Percentiles rank a stretch among this genome's conserved stretches.
Conservation (phyloP, 306 rosid genomes). For the Inga oerstediana region DNA sequence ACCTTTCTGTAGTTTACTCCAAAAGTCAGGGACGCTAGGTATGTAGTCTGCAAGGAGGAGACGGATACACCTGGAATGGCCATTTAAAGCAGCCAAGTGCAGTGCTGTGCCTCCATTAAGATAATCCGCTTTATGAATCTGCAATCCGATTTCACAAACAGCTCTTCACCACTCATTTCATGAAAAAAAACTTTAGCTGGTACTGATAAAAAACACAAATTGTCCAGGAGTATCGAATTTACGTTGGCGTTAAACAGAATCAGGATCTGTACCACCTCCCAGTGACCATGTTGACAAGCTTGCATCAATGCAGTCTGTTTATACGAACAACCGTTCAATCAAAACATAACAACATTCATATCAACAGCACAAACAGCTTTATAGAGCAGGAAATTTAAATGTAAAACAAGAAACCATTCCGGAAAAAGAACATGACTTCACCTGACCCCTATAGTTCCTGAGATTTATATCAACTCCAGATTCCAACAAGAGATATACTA, state of each 20-base stretch:
- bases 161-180: slow-evolving; percentile 19
- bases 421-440: slow-evolving; percentile 38
- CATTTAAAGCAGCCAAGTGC: slow-evolving; percentile 93
- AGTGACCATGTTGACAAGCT: slow-evolving; percentile 98
- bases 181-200: slow-evolving; percentile 6
- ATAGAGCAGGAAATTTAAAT: neutral
- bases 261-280: slow-evolving; percentile 93
- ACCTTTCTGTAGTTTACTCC: slow-evolving; percentile 51
- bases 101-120: slow-evolving; percentile 95
- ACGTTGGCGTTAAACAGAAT: slow-evolving; percentile 76
- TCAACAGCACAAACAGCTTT: neutral
- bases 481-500: slow-evolving; percentile 82
- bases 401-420: slow-evolving; percentile 3
- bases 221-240: slow-evolving; percentile 32
- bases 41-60: slow-evolving; percentile 80
- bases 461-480: slow-evolving; percentile 95
- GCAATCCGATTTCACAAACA: slow-evolving; percentile 38
- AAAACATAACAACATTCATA: neutral
- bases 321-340: neutral
- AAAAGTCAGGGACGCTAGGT: slow-evolving; percentile 73
- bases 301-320: slow-evolving; percentile 99
- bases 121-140: slow-evolving; percentile 91
- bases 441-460: slow-evolving; percentile 99
- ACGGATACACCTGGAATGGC: slow-evolving; percentile 88
- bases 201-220: slow-evolving; percentile 1